Evolutionary conservation across 2,329 filamentous ascomycete genomes (phyloP), one percentile per base, ranked within the genome.

Genomic region (Drechslerella dactyloides): DNA sequence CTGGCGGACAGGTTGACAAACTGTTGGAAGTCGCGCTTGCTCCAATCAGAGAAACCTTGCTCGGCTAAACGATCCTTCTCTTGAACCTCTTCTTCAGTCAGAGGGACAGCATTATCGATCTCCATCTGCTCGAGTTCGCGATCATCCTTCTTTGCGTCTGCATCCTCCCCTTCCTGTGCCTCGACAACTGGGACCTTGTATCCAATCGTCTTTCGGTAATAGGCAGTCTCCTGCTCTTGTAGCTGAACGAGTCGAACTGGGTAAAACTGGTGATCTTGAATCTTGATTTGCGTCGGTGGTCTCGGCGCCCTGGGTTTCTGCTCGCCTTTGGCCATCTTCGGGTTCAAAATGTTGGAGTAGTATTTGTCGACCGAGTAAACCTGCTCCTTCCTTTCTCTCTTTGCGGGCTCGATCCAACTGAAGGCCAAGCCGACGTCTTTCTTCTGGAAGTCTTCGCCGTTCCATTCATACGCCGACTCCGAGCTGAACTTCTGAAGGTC

Each of bases 291-390:
- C 81, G 96, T 96, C 0, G 94, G 94, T 8, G 94, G 91, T 63
- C 93, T 88, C n/a, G 94, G 96, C 19, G 94, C 91, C 81, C 96
- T 96, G 7, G 93, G 93, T 80, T 97, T 97, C 24, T 90, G 85
- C 73, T 97, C 92, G 42, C 91, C 88, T 23, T 87, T 89, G 51
- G 88, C 85, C 37, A 89, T 87, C 80, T 91, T 87, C 59, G 86
- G 85, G 10, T 84, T 84, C 76, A 90, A 90, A 78, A 99, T 85
- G 77, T 96, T 89, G 75, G 93, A 89, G 81, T 97, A 99, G 82
- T 99, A 99, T 80, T 97, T 96, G 79, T 99, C 96, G 83, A 99
- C 96, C 0, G 93, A 97, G 79, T 99, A 99, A 3, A 91, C 92
- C 79, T 97, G 92, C 78, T 97, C 93, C 80, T 97, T 99, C 77